Conservation (phyloP, 495 filamentous ascomycete genomes). For the Cryomyces minteri region DNA sequence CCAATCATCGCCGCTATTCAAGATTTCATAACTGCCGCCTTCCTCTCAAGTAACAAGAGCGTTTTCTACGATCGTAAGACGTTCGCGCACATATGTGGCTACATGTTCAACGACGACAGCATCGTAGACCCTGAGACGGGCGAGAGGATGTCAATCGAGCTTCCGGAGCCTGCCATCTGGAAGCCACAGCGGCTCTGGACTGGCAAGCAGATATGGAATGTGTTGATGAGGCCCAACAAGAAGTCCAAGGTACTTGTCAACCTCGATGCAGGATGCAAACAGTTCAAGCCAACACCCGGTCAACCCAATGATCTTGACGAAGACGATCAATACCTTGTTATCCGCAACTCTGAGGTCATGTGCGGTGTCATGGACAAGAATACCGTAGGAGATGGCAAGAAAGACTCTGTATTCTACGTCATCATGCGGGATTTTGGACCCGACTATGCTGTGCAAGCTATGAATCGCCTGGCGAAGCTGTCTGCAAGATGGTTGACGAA, state of each 20-base stretch:
- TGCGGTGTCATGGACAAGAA: conserved; percentile 97
- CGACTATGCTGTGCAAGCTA: conserved; percentile 68
- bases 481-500: conserved; percentile 78
- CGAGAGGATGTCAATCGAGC: conserved; percentile 43
- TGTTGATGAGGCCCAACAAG: conserved; percentile 84
- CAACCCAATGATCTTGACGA: conserved; percentile 55
- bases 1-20: conserved; percentile 97
- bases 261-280: conserved; percentile 78
- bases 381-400: conserved; percentile 88
- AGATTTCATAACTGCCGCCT: conserved; percentile 94
- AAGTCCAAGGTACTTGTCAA: conserved; percentile 68
- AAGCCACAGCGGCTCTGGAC: conserved; percentile 88
- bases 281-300: conserved; percentile 40
- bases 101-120: conserved; percentile 68
- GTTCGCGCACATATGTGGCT: conserved; percentile 78
- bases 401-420: conserved; percentile 92
- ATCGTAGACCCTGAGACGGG: conserved; percentile 17
- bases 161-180: conserved; percentile 69
- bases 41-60: conserved; percentile 81
- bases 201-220: conserved; percentile 91
- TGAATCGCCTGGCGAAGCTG: conserved; percentile 85
- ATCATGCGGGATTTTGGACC: conserved; percentile 89
- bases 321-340: conserved; percentile 74
- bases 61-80: conserved; percentile 72
- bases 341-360: conserved; percentile 96